phyloP scores from a whole-genome alignment of 768 basidiomycete genomes.

The Leccinum broughii region DNA sequence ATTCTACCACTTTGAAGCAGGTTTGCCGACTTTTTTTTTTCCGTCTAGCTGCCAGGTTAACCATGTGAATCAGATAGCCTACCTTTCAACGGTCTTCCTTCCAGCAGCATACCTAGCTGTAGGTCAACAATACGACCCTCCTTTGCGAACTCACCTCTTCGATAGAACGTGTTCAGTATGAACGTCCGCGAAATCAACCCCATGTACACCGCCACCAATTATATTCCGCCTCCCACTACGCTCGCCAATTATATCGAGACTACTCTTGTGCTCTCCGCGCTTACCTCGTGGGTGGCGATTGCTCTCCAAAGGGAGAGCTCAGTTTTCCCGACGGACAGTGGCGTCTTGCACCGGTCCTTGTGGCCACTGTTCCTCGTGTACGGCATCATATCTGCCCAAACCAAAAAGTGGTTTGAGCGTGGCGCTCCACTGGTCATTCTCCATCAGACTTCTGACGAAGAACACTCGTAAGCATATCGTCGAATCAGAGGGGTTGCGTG shows the following conservation, averaged over 20 bases:
- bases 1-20: conserved; percentile 23
- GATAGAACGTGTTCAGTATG: conserved; percentile 35
- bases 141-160: conserved; percentile 12
- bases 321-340: conserved; percentile 13
- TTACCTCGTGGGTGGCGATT: conserved; percentile 55
- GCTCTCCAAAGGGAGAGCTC: conserved; percentile 42
- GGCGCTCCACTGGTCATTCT: background rate
- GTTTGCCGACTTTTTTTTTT: conserved; percentile 6
- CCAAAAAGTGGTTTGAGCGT: background rate
- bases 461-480: background rate
- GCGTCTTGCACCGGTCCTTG: conserved; percentile 10
- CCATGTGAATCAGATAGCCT: conserved; percentile 42
- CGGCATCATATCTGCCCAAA: background rate
- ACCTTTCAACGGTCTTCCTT: conserved; percentile 58
- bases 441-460: background rate
- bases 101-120: conserved; percentile 47
- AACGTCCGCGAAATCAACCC: conserved; percentile 31
- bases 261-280: conserved; percentile 45
- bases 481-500: background rate
- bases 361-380: conserved; percentile 27
- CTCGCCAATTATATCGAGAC: conserved; percentile 41
- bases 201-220: background rate
- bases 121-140: conserved; percentile 3
- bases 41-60: conserved; percentile 2
- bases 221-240: conserved; percentile 1